Conservation (phyloP, 2,329 filamentous ascomycete genomes). For the Verticillium zaregamsianum region DNA sequence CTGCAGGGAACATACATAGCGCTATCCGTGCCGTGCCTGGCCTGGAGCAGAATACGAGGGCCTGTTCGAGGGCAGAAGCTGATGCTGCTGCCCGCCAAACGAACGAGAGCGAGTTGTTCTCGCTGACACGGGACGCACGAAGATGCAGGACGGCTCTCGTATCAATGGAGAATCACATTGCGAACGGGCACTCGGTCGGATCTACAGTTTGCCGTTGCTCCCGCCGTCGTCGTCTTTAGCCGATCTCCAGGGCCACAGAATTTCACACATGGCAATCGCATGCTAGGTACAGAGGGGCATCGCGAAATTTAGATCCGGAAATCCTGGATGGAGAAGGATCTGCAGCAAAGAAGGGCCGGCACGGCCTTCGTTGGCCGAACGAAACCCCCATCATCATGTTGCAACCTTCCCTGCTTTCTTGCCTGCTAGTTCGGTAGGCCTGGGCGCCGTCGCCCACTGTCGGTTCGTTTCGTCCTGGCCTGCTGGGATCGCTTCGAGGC, state of each 20-base stretch:
- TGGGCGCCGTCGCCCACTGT: not conserved
- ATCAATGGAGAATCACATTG: not conserved
- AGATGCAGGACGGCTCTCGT: not conserved
- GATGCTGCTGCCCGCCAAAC: not conserved
- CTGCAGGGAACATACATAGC: conserved; percentile 9
- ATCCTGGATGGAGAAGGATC: not conserved
- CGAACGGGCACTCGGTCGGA: not conserved
- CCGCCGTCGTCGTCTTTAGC: not conserved
- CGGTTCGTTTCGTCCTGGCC: not conserved
- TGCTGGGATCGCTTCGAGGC: not conserved
- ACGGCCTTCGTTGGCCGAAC: not conserved
- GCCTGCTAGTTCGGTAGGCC: not conserved
- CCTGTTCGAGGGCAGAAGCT: not conserved
- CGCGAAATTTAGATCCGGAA: not conserved
- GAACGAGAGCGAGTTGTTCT: not conserved
- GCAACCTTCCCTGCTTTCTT: not conserved
- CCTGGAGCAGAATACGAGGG: conserved; percentile 11
- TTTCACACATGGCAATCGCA: not conserved
- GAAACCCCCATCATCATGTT: not conserved
- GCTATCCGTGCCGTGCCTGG: conserved; percentile 6
- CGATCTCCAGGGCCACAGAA: not conserved
- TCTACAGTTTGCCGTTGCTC: too few relatives aligned
- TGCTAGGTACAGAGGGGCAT: not conserved
- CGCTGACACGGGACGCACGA: not conserved
- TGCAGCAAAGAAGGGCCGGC: not conserved